Evolutionary conservation across 2,329 filamentous ascomycete genomes (phyloP), one percentile per base, ranked within the genome.

Genomic region (Penicillium paneum): DNA sequence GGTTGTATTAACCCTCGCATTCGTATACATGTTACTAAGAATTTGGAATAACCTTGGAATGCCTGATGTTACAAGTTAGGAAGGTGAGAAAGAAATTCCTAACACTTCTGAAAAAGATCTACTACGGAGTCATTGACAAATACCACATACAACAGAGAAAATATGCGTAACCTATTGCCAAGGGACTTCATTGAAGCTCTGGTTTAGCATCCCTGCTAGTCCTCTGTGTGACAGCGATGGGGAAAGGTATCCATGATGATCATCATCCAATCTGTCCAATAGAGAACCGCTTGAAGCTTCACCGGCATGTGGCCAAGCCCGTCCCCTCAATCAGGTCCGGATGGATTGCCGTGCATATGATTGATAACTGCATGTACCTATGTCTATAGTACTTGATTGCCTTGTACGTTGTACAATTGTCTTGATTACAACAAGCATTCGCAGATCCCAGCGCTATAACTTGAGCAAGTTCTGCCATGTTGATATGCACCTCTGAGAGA

Each of bases 341-440:
- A 39, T 42, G 40, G 39, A 44, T 43, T 43, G 5, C 46, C 12
- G 29, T 49, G 45, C 39, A 54, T 49, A 41, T 17, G 40, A 44
- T 49, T 36, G 26, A n/a, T 35, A 32, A 15, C 21, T 17, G 39
- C 46, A 49, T 50, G 17, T 11, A 19, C 28, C 29, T 15, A 17
- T 11, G n/a, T 15, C 17, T 11, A 28, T 41, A 19, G 39, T 41
- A 10, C 26, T 24, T 44, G 5, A 8, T 15, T 28, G 15, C 19
- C 29, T 43, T 13, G 31, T 34, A 10, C 15, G 12, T 24, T 24
- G 21, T 24, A 17, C 29, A 31, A 31, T 32, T 17, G 28, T n/a
- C 17, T 44, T 4, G 13, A 26, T 1, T 48, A 21, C 29, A 43
- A 19, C 34, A 19, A 38, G 11, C 29, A 29, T 13, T 5, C 5